Evolutionary conservation across 805 yeast genomes (phyloP), one percentile per base, ranked within the genome.

Genomic region (Jamesozyma hellenica): DNA sequence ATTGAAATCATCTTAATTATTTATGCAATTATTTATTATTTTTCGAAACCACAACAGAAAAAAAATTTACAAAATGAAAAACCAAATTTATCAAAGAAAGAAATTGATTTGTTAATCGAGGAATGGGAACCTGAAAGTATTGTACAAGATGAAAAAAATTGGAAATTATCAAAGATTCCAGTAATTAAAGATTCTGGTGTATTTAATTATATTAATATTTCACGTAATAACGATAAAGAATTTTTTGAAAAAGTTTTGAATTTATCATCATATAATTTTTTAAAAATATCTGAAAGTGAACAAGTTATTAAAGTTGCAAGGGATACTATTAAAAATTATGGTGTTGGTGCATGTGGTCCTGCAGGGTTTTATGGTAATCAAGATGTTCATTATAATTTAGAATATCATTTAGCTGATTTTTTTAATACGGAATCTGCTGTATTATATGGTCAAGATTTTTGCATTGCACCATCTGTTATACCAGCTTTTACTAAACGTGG

Each of bases 321-420:
- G 38, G 58, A 66, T 25, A 69, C 76, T 17, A 77, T 92, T 44
- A 67, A 68, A 35, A 68, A 69, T 42, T 77, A 82, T 43, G 98
- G 98, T 57, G 96, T 92, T 38, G 98, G 98, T 47, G 90, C 96
- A 1, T 92, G 98, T 68, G 96, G 97, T 31, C 97, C 98, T 4
- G 94, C 96, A 32, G 94, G 95, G 41, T 92, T 92, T 54, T 92
- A 88, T 60, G 98, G 98, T 45, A 82, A 87, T 44, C 95, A 87
- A 62, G 95, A 87, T 56, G 86, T 79, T 33, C 98, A 92, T 56
- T 79, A 77, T 40, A 71, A 80, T 51, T 68, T 84, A 41, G 94
- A 87, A 58, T 77, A 76, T 51, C 82, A 77, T 45, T 63, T 92
- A 43, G 77, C 96, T 11, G 58, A 67, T 26, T 90, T 77, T 55